Percentiles rank a stretch among this genome's conserved stretches.
These are phyloP conservation scores for Saturnispora zaruensis DNA, from an alignment of 805 yeast genomes.

Conservation along the genomic window DNA sequence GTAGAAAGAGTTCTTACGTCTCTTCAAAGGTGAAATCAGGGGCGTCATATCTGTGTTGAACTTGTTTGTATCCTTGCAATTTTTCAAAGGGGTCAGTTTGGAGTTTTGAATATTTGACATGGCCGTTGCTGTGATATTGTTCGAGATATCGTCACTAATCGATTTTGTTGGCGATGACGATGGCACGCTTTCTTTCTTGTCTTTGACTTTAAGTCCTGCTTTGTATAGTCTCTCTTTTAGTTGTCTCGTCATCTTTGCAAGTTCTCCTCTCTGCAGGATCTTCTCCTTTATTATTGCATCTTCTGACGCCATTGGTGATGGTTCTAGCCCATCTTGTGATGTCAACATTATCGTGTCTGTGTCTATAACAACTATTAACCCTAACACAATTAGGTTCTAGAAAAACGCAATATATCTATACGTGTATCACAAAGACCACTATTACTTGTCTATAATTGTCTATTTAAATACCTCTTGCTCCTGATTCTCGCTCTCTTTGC, in stretches of 20 bases:
- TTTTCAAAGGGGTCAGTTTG: constrained; percentile 11
- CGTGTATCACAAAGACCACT: not conserved
- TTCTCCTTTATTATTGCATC: constrained; percentile 34
- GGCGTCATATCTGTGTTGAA: constrained; percentile 9
- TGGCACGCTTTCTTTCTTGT: constrained; percentile 19
- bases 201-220: constrained; percentile 32
- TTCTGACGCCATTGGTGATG: constrained; percentile 21
- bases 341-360: not conserved
- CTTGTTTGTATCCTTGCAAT: not conserved
- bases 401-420: no score
- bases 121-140: constrained; percentile 16
- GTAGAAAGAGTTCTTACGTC: constrained; percentile 17
- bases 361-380: not conserved
- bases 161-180: constrained; percentile 17
- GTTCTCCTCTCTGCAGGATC: constrained; percentile 37
- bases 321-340: constrained; percentile 1
- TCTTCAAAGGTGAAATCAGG: constrained; percentile 23
- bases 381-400: not conserved
- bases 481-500: not conserved
- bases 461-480: not conserved
- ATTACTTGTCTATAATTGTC: not conserved
- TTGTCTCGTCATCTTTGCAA: constrained; percentile 38
- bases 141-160: constrained; percentile 11
- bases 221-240: constrained; percentile 33
- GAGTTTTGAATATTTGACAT: constrained; percentile 15